These are phyloP conservation scores for Bretschneidera sinensis DNA, from an alignment of 345 rosid species.

Conservation along the genomic window DNA sequence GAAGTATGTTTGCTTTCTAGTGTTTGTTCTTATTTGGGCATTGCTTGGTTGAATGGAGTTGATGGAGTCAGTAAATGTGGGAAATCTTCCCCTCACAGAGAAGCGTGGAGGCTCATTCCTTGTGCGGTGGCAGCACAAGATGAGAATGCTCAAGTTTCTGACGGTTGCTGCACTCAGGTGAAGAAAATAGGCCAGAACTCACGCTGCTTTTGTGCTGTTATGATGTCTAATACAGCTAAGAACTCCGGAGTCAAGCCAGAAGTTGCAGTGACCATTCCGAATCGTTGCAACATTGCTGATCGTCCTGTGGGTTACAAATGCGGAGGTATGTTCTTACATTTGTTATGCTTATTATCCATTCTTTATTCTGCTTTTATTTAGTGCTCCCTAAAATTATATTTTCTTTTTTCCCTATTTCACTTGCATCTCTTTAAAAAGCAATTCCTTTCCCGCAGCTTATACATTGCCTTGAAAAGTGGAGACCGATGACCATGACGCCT, in stretches of 20 bases:
- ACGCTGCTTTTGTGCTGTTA: slow-evolving; percentile 70
- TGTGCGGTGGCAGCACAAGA: slow-evolving; percentile 71
- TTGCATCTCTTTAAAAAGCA: neutral
- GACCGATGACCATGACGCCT: neutral
- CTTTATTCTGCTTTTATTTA: neutral
- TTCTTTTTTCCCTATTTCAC: neutral
- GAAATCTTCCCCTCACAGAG: slow-evolving; percentile 61
- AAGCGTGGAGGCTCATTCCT: slow-evolving; percentile 81
- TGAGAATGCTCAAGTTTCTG: slow-evolving; percentile 46
- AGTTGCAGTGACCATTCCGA: slow-evolving; percentile 78
- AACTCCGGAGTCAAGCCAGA: slow-evolving; percentile 67
- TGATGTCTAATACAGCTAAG: slow-evolving; percentile 80
- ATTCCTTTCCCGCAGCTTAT: slow-evolving; percentile 39
- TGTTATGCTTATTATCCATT: neutral
- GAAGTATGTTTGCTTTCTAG: slow-evolving; percentile 33
- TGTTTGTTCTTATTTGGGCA: slow-evolving; percentile 36
- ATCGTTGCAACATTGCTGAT: slow-evolving; percentile 70
- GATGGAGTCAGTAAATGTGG: slow-evolving; percentile 83
- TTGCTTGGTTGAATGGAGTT: slow-evolving; percentile 31
- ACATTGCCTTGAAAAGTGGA: slow-evolving; percentile 42
- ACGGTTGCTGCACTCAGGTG: slow-evolving; percentile 62
- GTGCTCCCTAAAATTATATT: neutral
- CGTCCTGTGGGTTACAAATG: slow-evolving; percentile 88
- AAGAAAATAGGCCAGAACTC: slow-evolving; percentile 73
- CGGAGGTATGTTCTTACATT: slow-evolving; percentile 45